Evolutionary conservation across 2,329 filamentous ascomycete genomes (phyloP).

Genomic region (Mollisia scopiformis): DNA sequence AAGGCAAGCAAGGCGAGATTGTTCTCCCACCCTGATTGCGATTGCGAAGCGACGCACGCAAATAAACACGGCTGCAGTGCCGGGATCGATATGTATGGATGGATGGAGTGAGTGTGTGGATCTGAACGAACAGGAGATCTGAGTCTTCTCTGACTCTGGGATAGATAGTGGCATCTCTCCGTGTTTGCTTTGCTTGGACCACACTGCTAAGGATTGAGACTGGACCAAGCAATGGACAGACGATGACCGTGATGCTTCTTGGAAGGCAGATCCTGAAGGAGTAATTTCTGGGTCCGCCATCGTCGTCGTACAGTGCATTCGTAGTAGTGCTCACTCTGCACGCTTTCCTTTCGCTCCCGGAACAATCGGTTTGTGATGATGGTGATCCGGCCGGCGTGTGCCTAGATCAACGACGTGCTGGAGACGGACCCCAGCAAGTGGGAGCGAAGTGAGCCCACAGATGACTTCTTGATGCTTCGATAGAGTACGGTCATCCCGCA

Average conservation of each 20-base stretch:
- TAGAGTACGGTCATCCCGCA: neutral
- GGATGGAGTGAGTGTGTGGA: no score
- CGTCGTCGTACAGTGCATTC: neutral
- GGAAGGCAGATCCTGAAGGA: neutral
- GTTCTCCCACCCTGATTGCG: neutral
- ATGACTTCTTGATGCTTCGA: neutral
- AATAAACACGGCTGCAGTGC: no score
- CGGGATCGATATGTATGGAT: no score
- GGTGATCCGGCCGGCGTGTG: neutral
- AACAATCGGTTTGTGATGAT: neutral
- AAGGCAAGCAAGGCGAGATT: neutral
- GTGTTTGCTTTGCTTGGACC: neutral
- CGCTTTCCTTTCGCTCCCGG: no score
- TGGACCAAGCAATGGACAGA: no score
- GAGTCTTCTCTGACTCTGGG: neutral
- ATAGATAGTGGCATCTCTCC: neutral
- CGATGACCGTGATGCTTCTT: neutral
- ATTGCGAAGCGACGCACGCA: neutral
- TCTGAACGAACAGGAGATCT: conserved; percentile 1
- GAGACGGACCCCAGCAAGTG: neutral
- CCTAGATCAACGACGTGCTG: neutral
- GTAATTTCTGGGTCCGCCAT: neutral
- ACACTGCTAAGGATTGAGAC: no score
- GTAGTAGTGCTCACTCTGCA: neutral
- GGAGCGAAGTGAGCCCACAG: no score